Conservation (phyloP, 257 asterid genomes). For the Nicotiana paniculata region DNA sequence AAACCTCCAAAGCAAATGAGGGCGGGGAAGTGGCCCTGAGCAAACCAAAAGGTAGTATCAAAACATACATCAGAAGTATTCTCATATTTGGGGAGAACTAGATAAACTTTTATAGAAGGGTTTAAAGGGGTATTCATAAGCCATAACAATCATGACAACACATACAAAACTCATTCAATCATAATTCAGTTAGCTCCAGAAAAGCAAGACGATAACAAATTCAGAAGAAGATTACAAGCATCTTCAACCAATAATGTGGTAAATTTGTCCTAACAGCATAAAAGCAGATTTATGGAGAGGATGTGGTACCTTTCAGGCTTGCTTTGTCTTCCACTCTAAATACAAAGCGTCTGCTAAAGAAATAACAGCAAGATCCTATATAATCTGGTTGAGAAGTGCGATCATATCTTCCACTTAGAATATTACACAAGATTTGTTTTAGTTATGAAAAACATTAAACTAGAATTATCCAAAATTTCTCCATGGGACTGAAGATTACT, state of each 20-base stretch:
- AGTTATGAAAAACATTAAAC: neutral
- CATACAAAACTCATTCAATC: neutral
- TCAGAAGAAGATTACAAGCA: neutral
- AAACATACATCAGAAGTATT: neutral
- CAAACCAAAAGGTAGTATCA: neutral
- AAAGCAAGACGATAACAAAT: neutral
- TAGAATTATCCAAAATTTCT: neutral
- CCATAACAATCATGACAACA: neutral
- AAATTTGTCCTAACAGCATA: neutral
- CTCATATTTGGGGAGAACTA: neutral
- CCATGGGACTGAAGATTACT: neutral
- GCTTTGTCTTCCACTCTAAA: neutral
- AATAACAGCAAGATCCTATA: neutral
- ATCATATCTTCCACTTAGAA: neutral
- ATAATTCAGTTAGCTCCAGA: neutral
- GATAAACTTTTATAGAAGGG: neutral
- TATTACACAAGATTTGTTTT: neutral
- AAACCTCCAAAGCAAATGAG: conserved; percentile 81
- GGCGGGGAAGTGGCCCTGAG: conserved; percentile 93
- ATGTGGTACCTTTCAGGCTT: neutral
- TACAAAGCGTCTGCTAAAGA: neutral
- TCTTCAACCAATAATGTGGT: neutral
- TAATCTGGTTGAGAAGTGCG: neutral
- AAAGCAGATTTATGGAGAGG: neutral
- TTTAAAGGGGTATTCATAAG: neutral